Percentiles rank a stretch among this genome's conserved stretches.
Conservation (phyloP, 2,329 filamentous ascomycete genomes). For the Xylariaceae sp. region DNA sequence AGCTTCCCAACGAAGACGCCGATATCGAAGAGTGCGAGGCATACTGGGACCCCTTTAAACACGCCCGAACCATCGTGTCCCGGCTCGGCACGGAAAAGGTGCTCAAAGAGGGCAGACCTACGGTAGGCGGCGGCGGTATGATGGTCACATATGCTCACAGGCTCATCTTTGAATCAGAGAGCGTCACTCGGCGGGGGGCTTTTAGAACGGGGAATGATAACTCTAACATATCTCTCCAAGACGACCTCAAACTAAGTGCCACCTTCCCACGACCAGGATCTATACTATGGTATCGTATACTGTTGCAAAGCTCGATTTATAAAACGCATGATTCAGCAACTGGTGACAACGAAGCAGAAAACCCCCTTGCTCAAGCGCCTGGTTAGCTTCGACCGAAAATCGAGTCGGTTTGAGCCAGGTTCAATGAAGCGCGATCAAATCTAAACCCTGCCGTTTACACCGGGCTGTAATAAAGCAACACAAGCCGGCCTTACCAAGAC, state of each 20-base stretch:
- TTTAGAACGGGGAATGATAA: background rate
- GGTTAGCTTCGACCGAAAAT: background rate
- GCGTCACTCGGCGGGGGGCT: too few species aligned
- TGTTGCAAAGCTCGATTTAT: background rate
- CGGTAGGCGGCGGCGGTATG: background rate
- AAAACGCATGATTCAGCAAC: background rate
- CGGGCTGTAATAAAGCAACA: conserved; percentile 4
- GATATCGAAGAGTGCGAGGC: too few species aligned
- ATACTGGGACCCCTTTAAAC: too few species aligned
- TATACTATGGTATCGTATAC: background rate
- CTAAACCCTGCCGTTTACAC: conserved; percentile 10
- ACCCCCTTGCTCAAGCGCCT: background rate
- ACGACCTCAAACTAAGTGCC: background rate
- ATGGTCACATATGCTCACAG: background rate
- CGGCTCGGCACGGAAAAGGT: too few species aligned
- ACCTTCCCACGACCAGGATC: background rate
- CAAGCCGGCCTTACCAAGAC: conserved; percentile 1
- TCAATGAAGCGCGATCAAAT: background rate
- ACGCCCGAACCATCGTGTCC: too few species aligned
- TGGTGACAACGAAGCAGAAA: background rate
- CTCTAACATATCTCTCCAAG: background rate
- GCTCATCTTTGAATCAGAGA: too few species aligned
- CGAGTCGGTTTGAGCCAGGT: background rate
- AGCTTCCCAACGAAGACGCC: too few species aligned
- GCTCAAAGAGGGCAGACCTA: too few species aligned